Percentiles rank a stretch among this genome's conserved stretches.
phyloP scores from a whole-genome alignment of 805 yeast species.

The Candida ascalaphidarum region DNA sequence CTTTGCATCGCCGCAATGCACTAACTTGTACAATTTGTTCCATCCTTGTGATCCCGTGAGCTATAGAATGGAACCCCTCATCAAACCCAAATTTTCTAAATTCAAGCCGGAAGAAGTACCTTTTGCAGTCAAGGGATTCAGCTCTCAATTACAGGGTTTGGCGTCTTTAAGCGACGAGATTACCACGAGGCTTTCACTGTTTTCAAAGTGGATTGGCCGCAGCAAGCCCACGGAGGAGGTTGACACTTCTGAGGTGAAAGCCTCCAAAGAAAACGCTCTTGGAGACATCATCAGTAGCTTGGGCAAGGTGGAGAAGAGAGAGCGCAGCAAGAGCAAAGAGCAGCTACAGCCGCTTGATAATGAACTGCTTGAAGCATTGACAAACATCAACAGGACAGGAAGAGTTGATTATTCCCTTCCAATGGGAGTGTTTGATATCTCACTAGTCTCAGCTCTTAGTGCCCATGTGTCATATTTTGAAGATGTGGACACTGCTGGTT shows the following conservation, averaged over 20 bases:
- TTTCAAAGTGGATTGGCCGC: constrained; percentile 27
- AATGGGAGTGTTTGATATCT: constrained; percentile 71
- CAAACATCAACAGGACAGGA: constrained; percentile 56
- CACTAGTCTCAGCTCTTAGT: constrained; percentile 70
- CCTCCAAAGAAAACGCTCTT: constrained; percentile 26
- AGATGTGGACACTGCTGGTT: constrained; percentile 76
- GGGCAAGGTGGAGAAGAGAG: constrained; percentile 9
- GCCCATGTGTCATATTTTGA: constrained; percentile 89
- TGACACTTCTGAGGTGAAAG: constrained; percentile 6
- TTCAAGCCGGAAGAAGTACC: constrained; percentile 52
- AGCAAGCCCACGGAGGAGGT: constrained; percentile 1
- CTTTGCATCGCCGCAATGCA: constrained; percentile 44
- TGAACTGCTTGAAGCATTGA: constrained; percentile 25
- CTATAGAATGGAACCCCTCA: constrained; percentile 80
- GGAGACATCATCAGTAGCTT: constrained; percentile 30
- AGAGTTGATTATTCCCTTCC: constrained; percentile 77
- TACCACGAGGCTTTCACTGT: constrained; percentile 22
- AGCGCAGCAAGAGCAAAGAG: constrained; percentile 8
- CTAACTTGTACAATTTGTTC: constrained; percentile 70
- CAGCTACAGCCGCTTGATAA: constrained; percentile 16
- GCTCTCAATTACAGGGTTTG: constrained; percentile 38
- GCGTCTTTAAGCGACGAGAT: constrained; percentile 30
- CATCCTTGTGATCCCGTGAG: constrained; percentile 92
- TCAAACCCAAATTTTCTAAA: constrained; percentile 39
- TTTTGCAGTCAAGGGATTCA: constrained; percentile 44